phyloP scores from a whole-genome alignment of 2,329 filamentous ascomycete species.

The Colletotrichum graminicola region DNA sequence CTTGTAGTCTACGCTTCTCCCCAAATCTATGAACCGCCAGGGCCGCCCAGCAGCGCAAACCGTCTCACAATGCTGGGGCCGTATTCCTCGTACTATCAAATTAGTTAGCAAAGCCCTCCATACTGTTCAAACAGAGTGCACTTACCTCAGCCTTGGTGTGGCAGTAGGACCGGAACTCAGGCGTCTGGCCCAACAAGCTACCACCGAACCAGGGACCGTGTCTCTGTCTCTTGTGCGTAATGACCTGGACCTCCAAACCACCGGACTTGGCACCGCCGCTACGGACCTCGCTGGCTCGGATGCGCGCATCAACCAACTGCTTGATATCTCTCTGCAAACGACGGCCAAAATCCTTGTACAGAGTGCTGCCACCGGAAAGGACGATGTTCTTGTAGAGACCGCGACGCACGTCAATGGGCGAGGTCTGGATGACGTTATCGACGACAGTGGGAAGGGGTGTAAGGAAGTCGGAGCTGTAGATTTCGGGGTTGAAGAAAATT shows the following conservation, averaged over 20 bases:
- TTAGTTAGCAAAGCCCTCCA: constrained; percentile 36
- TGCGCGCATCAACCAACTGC: constrained; percentile 92
- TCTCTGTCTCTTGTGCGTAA: constrained; percentile 96
- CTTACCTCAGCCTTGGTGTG: constrained; percentile 86
- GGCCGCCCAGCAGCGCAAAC: constrained; percentile 93
- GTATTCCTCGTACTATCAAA: constrained; percentile 86
- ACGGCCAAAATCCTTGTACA: constrained; percentile 98
- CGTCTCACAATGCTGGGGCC: constrained; percentile 94
- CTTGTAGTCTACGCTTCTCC: constrained; percentile 19
- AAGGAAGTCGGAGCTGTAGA: constrained; percentile 98
- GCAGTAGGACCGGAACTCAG: constrained; percentile 98
- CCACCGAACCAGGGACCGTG: constrained; percentile 99
- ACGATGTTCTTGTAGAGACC: constrained; percentile 99
- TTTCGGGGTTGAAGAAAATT: constrained; percentile 99
- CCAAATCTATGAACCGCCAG: constrained; percentile 76
- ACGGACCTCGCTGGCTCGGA: constrained; percentile 89
- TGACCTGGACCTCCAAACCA: constrained; percentile 95
- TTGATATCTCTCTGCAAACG: constrained; percentile 97
- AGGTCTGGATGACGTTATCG: constrained; percentile 96
- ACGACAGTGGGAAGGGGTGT: constrained; percentile 95
- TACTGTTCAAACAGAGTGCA: constrained; percentile 3
- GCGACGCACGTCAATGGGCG: constrained; percentile 95
- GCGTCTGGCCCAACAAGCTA: constrained; percentile 94
- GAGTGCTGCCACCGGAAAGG: constrained; percentile 92
- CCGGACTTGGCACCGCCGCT: constrained; percentile 94